Percentiles rank a stretch among this genome's conserved stretches.
These are phyloP conservation scores for Phytophthora meadii DNA, from an alignment of 352 stramenopile species.

Conservation along the genomic window DNA sequence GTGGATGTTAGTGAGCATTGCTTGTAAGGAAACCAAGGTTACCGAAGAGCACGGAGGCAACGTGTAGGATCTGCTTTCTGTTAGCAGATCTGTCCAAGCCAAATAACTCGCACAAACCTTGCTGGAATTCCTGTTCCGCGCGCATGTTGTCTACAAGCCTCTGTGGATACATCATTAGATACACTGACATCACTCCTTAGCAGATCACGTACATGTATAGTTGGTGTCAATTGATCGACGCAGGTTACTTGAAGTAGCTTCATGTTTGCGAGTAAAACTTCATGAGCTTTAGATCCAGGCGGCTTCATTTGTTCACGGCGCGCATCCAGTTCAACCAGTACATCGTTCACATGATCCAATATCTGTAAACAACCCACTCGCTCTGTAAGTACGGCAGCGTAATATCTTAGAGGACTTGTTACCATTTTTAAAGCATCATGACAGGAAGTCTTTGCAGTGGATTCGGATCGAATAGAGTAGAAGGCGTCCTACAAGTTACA, in stretches of 20 bases:
- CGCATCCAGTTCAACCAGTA: conserved; percentile 55
- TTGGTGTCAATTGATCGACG: conserved; percentile 45
- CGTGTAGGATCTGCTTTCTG: conserved; percentile 36
- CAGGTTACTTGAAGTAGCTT: conserved; percentile 43
- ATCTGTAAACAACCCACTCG: conserved; percentile 29
- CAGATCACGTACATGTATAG: conserved; percentile 34
- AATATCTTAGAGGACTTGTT: neutral
- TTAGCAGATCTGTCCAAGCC: conserved; percentile 43
- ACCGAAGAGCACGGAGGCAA: conserved; percentile 35
- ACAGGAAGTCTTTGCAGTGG: conserved; percentile 16
- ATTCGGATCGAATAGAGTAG: conserved; percentile 11
- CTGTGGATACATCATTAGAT: conserved; percentile 15
- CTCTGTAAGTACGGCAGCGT: neutral
- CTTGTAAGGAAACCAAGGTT: conserved; percentile 32
- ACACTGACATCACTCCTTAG: neutral
- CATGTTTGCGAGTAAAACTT: conserved; percentile 49
- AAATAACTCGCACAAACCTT: conserved; percentile 40
- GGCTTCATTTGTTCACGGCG: conserved; percentile 57
- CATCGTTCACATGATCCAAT: conserved; percentile 38
- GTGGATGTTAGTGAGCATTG: conserved; percentile 7
- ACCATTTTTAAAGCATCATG: conserved; percentile 36
- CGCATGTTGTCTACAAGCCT: conserved; percentile 45
- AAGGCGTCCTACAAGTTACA: conserved; percentile 25
- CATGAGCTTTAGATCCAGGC: conserved; percentile 47
- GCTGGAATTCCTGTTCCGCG: conserved; percentile 42